Conservation (phyloP, 495 filamentous ascomycete genomes). For the Penicillium ucsense region DNA sequence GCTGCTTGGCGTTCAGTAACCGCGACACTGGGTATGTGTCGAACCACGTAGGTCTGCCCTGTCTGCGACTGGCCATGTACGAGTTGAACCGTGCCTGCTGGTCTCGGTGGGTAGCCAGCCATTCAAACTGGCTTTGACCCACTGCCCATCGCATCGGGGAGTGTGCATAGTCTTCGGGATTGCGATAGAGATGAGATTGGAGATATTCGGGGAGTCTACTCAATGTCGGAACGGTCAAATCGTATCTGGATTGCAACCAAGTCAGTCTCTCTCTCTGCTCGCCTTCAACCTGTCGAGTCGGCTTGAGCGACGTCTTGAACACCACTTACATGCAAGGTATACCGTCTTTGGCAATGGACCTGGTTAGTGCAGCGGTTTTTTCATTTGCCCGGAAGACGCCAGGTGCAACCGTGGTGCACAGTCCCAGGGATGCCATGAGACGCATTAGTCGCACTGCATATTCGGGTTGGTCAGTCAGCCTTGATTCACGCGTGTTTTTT, state of each 20-base stretch:
- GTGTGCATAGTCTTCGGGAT: conserved; percentile 22
- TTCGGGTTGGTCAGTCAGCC: neutral
- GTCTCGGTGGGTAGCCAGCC: conserved; percentile 20
- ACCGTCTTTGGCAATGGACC: conserved; percentile 29
- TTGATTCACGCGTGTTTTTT: no score
- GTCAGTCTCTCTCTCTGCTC: neutral
- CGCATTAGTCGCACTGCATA: conserved; percentile 31
- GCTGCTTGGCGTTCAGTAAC: conserved; percentile 8
- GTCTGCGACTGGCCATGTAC: conserved; percentile 30
- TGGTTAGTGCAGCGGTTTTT: conserved; percentile 23
- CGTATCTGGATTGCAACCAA: conserved; percentile 15
- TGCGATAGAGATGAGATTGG: conserved; percentile 17
- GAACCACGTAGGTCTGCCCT: conserved; percentile 27
- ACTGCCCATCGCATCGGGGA: conserved; percentile 34
- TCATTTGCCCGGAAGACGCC: conserved; percentile 23
- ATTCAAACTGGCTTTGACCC: conserved; percentile 34
- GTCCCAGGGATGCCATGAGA: conserved; percentile 24
- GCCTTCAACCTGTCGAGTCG: no score
- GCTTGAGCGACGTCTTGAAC: neutral
- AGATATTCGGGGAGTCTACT: conserved; percentile 26
- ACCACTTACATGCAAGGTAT: conserved; percentile 31
- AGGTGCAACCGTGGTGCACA: conserved; percentile 14
- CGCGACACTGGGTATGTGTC: conserved; percentile 26
- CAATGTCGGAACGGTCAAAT: conserved; percentile 29
- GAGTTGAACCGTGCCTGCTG: conserved; percentile 30